phyloP scores from a whole-genome alignment of 768 basidiomycete genomes.

The Jaapia argillacea region DNA sequence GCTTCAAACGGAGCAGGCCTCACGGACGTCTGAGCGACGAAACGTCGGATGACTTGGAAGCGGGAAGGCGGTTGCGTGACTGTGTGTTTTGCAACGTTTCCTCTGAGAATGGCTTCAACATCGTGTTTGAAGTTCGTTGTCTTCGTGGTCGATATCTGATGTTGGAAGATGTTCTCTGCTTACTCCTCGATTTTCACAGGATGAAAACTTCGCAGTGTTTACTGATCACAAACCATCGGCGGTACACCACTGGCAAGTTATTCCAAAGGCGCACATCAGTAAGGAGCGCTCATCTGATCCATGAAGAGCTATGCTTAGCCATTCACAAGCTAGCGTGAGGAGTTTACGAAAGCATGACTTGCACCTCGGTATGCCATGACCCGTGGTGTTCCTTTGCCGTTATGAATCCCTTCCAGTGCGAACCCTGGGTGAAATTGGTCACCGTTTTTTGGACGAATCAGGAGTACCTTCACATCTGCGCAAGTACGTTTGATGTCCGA shows the following conservation, averaged over 20 bases:
- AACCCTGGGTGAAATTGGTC: constrained; percentile 36
- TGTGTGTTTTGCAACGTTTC: constrained; percentile 24
- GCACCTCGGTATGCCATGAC: constrained; percentile 21
- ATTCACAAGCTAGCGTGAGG: constrained; percentile 35
- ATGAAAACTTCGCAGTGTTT: constrained; percentile 22
- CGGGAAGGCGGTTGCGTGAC: too few species aligned
- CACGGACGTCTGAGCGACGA: too few species aligned
- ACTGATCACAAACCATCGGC: constrained; percentile 24
- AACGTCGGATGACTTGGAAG: too few species aligned
- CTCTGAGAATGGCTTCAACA: constrained; percentile 21
- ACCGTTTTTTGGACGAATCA: constrained; percentile 44
- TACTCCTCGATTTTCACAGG: constrained; percentile 11
- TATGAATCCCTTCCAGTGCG: background rate
- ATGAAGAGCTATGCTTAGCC: constrained; percentile 21
- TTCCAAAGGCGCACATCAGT: constrained; percentile 28
- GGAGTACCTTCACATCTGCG: too few species aligned
- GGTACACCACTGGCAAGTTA: constrained; percentile 24
- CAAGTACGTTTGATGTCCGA: constrained; percentile 30
- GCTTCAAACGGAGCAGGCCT: too few species aligned
- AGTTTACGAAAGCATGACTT: constrained; percentile 14
- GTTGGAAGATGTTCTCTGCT: background rate
- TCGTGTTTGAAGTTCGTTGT: constrained; percentile 22
- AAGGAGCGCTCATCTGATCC: constrained; percentile 1
- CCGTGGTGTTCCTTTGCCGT: constrained; percentile 14
- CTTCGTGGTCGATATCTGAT: too few species aligned